Base-by-base conservation (phyloP, 1,284 basidiomycete species). In the Blastosporella zonata region DNA sequence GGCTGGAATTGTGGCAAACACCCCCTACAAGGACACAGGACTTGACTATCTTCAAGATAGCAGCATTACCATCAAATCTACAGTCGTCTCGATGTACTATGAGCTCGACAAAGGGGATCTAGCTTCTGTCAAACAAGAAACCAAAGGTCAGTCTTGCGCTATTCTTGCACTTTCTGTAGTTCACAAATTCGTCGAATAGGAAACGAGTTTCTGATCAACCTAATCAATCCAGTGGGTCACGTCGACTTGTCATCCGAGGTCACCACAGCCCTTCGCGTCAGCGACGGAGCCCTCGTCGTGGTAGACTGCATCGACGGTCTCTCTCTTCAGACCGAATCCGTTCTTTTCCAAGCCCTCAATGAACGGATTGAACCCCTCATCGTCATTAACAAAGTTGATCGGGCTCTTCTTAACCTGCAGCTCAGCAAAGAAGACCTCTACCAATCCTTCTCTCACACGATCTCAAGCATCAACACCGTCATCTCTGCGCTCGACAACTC, bases 191-290 rank as follows among this genome's bases (percentile, higher is more conserved):
- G n/a, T n/a, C n/a, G n/a, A n/a, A n/a, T 27, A 27, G 25, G 25
- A 5, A 27, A 27, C 25, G 6, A 27, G 5, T 27, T 27, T 27
- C 25, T 27, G 25, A 27, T 27, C 25, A 6, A 27, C 10, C 25
- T 27, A 6, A 27, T 27, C 10, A 27, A 5, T 10, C 10, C 25
- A 5, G 52, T 58, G 55, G 96, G 96, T 68, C 96, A 98, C 84
- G 96, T 99, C 69, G 96, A 99, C 73, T 99, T 99, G 83, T 98
- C 96, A 43, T 98, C 96, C 48, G 96, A 99, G 73, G 96, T 99
- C 65, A 98, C 96, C 8, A 96, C 96, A 57, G 96, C 96, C 61
- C 93, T 99, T 67, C 96, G 96, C 81, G 96, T 99, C 67, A 98
- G 96, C 58, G 96, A 99, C 63, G 96, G 92, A 80, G 92, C 92